A percentile compares a stretch with the other conserved stretches of the same genome.
phyloP scores from a whole-genome alignment of 108 stramenopile genomes.

The Stephanodiscus triporus region DNA sequence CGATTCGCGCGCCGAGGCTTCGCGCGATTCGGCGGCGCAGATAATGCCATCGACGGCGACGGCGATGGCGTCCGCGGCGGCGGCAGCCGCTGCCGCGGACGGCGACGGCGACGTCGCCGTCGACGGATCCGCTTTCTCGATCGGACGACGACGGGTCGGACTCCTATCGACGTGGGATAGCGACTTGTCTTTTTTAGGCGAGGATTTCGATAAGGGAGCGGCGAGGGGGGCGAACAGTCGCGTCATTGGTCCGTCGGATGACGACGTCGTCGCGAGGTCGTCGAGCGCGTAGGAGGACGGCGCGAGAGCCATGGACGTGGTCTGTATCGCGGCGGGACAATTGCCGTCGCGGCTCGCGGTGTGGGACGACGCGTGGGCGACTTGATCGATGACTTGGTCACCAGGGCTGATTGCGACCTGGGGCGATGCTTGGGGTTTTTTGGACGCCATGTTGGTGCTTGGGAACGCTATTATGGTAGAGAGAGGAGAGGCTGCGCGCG shows the following conservation, averaged over 20 bases:
- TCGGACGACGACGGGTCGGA: neutral
- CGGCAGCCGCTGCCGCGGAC: conserved; percentile 11
- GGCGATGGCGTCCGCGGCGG: neutral
- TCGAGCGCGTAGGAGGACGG: neutral
- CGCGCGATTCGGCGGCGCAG: conserved; percentile 42
- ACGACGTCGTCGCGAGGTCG: neutral
- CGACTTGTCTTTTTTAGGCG: conserved; percentile 3
- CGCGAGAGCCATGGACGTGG: neutral
- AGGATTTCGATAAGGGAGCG: neutral
- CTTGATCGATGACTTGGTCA: conserved; percentile 5
- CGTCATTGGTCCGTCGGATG: neutral
- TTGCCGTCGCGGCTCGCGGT: neutral
- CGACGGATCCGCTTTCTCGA: no score
- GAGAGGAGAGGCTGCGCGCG: no score
- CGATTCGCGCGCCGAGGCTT: conserved; percentile 36
- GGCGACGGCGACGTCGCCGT: neutral
- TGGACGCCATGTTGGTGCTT: neutral
- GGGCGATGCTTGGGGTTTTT: conserved; percentile 5
- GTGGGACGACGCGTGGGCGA: conserved; percentile 2
- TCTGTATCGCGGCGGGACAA: neutral
- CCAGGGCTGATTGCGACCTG: neutral
- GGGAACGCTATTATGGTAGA: no score
- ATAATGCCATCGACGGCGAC: conserved; percentile 52
- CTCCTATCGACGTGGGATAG: conserved; percentile 18
- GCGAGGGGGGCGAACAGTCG: neutral